Percentiles rank a stretch among this genome's conserved stretches.
phyloP scores from a whole-genome alignment of 2,329 filamentous ascomycete genomes.

The Chalaropsis ovoidea region DNA sequence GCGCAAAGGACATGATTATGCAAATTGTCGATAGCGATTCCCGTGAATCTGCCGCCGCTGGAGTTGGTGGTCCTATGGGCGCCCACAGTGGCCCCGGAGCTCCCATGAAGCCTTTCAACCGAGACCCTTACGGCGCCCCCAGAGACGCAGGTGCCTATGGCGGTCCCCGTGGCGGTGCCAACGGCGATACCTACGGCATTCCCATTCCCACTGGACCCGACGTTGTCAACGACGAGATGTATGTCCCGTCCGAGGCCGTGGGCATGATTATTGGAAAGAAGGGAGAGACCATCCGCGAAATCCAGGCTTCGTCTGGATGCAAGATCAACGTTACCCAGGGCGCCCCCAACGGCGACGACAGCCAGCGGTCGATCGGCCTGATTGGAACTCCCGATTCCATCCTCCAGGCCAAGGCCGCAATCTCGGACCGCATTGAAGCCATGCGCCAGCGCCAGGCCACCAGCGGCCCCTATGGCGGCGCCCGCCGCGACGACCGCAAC shows the following conservation, averaged over 20 bases:
- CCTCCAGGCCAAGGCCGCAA: constrained; percentile 67
- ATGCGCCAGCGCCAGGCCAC: constrained; percentile 22
- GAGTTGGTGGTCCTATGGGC: constrained; percentile 29
- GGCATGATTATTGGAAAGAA: constrained; percentile 96
- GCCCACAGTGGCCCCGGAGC: constrained; percentile 32
- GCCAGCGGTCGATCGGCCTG: constrained; percentile 76
- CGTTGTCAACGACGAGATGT: constrained; percentile 73
- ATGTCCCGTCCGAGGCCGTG: constrained; percentile 80
- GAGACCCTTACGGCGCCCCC: constrained; percentile 20
- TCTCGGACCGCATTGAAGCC: constrained; percentile 85
- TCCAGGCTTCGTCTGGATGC: constrained; percentile 78
- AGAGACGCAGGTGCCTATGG: constrained; percentile 25
- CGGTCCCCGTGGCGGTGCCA: constrained; percentile 31
- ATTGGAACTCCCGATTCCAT: constrained; percentile 71
- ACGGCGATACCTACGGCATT: constrained; percentile 30
- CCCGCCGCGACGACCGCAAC: constrained; percentile 21
- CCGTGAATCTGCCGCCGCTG: constrained; percentile 41
- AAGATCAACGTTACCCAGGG: constrained; percentile 89
- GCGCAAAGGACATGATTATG: constrained; percentile 78
- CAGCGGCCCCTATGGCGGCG: constrained; percentile 13
- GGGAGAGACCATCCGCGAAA: constrained; percentile 87
- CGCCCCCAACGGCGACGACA: constrained; percentile 54
- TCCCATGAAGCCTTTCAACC: constrained; percentile 21
- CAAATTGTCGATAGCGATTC: constrained; percentile 92
- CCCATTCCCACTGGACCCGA: constrained; percentile 36